Conservation (phyloP, 2,329 filamentous ascomycete species). For the Scedosporium apiospermum region DNA sequence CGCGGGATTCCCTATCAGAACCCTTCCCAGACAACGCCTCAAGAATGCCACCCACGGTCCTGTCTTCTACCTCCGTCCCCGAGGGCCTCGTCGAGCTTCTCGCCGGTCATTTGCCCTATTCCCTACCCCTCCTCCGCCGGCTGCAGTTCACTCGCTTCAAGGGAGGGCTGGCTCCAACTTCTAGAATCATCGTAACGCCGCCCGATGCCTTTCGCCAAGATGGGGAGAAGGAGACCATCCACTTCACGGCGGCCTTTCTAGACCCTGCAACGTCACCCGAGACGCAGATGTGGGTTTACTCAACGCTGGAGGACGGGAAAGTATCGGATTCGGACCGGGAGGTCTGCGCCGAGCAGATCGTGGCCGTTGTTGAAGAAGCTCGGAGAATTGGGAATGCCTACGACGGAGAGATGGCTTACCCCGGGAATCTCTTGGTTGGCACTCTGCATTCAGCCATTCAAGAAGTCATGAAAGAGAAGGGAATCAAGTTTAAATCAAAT, state of each 20-base stretch:
- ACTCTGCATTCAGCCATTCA: slow-evolving; percentile 21
- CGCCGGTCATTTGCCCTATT: slow-evolving; percentile 41
- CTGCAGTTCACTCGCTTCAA: slow-evolving; percentile 40
- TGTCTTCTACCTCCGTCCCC: background rate
- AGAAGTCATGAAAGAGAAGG: slow-evolving; percentile 2
- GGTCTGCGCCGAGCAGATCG: slow-evolving; percentile 23
- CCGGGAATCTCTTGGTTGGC: slow-evolving; percentile 25
- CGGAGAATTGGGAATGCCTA: slow-evolving; percentile 17
- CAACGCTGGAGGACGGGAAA: slow-evolving; percentile 32
- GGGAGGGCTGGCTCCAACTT: background rate
- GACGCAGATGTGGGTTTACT: slow-evolving; percentile 57
- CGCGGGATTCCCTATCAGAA: too few relatives aligned
- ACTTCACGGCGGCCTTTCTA: slow-evolving; percentile 49
- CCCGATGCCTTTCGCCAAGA: slow-evolving; percentile 3
- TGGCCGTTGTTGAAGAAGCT: slow-evolving; percentile 19
- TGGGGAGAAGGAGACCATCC: background rate
- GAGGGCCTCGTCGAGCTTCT: slow-evolving; percentile 27
- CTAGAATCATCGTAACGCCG: slow-evolving; percentile 26
- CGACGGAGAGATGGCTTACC: slow-evolving; percentile 11
- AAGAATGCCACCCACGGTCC: background rate
- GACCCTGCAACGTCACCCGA: slow-evolving; percentile 52
- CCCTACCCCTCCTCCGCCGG: slow-evolving; percentile 52
- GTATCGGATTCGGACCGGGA: slow-evolving; percentile 10
- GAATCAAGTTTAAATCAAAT: background rate
- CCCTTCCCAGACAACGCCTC: too few relatives aligned